Conservation (phyloP, 352 stramenopile genomes). For the Phytophthora foliorum region DNA sequence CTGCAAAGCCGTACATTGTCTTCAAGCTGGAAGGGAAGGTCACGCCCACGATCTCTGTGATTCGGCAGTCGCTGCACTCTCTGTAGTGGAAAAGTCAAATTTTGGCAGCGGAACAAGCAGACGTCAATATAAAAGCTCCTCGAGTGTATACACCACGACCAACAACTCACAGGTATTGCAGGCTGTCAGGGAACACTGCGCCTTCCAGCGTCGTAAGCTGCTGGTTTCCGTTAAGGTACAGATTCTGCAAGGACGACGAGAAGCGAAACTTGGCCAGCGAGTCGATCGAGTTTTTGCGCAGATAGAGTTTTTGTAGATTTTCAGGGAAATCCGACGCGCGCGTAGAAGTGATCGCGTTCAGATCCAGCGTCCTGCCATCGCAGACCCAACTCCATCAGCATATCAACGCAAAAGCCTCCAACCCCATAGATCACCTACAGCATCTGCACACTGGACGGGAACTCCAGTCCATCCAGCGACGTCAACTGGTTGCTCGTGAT, state of each 20-base stretch:
- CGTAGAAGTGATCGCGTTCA: conserved; percentile 32
- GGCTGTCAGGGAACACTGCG: conserved; percentile 49
- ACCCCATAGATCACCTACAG: conserved; percentile 23
- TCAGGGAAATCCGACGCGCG: conserved; percentile 34
- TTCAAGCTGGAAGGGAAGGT: conserved; percentile 42
- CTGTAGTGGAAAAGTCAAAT: conserved; percentile 27
- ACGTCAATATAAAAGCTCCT: conserved; percentile 9
- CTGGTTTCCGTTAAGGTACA: conserved; percentile 56
- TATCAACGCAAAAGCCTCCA: background rate
- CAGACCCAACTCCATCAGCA: conserved; percentile 18
- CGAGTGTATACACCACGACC: background rate
- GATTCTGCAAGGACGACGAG: conserved; percentile 31
- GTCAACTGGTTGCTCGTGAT: conserved; percentile 42
- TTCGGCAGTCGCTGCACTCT: conserved; percentile 41
- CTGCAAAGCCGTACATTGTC: conserved; percentile 39
- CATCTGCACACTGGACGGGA: conserved; percentile 33
- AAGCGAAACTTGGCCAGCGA: conserved; percentile 44
- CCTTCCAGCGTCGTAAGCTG: conserved; percentile 53
- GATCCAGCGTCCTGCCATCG: conserved; percentile 31
- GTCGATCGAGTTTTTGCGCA: conserved; percentile 47
- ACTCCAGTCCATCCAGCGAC: conserved; percentile 35
- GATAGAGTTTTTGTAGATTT: conserved; percentile 30
- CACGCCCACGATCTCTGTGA: conserved; percentile 39
- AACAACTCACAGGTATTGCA: conserved; percentile 44
- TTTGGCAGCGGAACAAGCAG: conserved; percentile 8